These are phyloP conservation scores for Craspedostauros australis DNA, from an alignment of 108 stramenopile species.

Conservation along the genomic window DNA sequence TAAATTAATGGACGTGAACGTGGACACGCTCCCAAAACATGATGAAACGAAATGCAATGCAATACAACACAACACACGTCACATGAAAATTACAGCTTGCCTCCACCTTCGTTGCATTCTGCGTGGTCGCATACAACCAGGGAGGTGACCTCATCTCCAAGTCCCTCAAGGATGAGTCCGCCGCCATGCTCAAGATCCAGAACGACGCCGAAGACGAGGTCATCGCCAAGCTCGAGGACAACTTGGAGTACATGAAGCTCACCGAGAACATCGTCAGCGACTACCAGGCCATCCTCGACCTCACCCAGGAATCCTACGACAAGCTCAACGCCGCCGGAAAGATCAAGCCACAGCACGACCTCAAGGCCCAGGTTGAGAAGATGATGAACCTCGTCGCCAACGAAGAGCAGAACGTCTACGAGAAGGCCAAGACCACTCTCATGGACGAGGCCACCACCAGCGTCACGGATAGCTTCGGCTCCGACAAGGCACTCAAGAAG, in stretches of 20 bases:
- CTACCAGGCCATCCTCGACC: constrained; percentile 53
- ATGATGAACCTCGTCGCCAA: constrained; percentile 63
- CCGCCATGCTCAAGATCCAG: constrained; percentile 68
- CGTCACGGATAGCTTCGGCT: constrained; percentile 56
- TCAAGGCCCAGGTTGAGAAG: constrained; percentile 77
- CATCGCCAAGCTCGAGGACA: constrained; percentile 65
- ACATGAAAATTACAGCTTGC: constrained; percentile 60
- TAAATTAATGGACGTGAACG: no score
- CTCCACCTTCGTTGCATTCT: constrained; percentile 79
- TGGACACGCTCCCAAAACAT: no score
- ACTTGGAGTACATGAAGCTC: constrained; percentile 69
- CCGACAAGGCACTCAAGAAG: constrained; percentile 64
- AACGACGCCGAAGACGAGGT: constrained; percentile 73
- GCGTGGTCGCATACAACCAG: constrained; percentile 76
- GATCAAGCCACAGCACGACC: constrained; percentile 82
- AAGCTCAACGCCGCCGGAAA: constrained; percentile 78
- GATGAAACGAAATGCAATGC: no score
- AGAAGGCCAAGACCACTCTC: constrained; percentile 76
- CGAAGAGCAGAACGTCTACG: constrained; percentile 61
- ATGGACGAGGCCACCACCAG: constrained; percentile 77
- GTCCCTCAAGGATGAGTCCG: constrained; percentile 60
- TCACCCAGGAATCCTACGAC: constrained; percentile 57
- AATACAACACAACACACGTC: no score
- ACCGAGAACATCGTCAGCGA: constrained; percentile 65
- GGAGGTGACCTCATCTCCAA: constrained; percentile 81